Conservation (phyloP, 2,329 filamentous ascomycete species). For the Epichloe amarillans region DNA sequence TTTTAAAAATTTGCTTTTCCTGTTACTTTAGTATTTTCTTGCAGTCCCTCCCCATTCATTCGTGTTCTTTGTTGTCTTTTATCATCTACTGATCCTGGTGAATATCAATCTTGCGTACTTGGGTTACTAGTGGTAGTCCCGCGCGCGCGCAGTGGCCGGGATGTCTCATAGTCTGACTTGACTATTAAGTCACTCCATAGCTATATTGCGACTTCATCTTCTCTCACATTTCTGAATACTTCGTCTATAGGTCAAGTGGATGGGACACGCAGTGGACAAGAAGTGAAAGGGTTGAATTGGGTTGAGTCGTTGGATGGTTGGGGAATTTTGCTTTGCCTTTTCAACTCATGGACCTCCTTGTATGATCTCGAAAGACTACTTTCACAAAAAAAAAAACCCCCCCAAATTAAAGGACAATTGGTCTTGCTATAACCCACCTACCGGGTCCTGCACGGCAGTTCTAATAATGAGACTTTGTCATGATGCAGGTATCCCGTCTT, state of each 20-base stretch:
- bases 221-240: background rate
- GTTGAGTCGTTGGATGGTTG: slow-evolving; percentile 1
- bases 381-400: background rate
- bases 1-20: slow-evolving; percentile 8
- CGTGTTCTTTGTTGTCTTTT: slow-evolving; percentile 1
- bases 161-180: background rate
- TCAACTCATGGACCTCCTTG: slow-evolving; percentile 4
- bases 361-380: slow-evolving; percentile 6
- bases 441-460: background rate
- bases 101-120: background rate
- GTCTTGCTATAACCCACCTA: slow-evolving; percentile 1
- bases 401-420: slow-evolving; percentile 1
- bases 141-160: background rate
- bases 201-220: background rate
- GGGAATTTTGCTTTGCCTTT: background rate
- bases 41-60: slow-evolving; percentile 7
- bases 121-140: background rate
- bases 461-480: no score
- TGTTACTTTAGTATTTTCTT: slow-evolving; percentile 7
- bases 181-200: background rate
- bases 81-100: background rate
- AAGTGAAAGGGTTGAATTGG: background rate
- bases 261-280: no score
- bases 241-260: background rate
- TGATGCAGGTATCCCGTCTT: no score